phyloP scores from a whole-genome alignment of 495 filamentous ascomycete species.

The Penicillium goetzii region DNA sequence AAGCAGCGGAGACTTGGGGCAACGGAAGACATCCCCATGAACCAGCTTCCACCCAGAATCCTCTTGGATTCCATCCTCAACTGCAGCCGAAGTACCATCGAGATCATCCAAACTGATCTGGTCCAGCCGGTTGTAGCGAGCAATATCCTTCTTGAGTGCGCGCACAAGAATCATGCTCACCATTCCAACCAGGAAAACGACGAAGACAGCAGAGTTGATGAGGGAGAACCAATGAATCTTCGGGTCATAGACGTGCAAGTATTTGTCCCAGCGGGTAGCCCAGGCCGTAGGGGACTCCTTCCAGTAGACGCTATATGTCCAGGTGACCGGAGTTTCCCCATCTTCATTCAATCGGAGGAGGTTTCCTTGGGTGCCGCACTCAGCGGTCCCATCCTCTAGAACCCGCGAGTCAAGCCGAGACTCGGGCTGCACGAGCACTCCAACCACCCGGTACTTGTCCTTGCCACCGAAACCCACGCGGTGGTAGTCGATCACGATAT shows the following conservation, averaged over 20 bases:
- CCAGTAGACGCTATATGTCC: slow-evolving; percentile 93
- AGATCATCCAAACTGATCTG: slow-evolving; percentile 84
- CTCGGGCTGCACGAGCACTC: slow-evolving; percentile 80
- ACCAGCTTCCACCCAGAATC: slow-evolving; percentile 99
- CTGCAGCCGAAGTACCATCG: slow-evolving; percentile 65
- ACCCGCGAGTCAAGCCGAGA: slow-evolving; percentile 66
- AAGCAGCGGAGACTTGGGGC: slow-evolving; percentile 78
- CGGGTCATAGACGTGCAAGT: slow-evolving; percentile 91
- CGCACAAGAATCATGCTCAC: slow-evolving; percentile 86
- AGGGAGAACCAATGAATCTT: slow-evolving; percentile 99
- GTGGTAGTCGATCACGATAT: slow-evolving; percentile 94
- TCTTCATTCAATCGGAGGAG: slow-evolving; percentile 67
- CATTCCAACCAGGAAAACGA: slow-evolving; percentile 86
- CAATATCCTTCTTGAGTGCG: slow-evolving; percentile 90
- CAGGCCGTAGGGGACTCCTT: slow-evolving; percentile 75
- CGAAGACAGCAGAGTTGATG: slow-evolving; percentile 91
- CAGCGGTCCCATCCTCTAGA: slow-evolving; percentile 57
- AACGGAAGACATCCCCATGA: slow-evolving; percentile 95
- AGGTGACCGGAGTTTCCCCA: slow-evolving; percentile 70
- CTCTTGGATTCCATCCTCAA: slow-evolving; percentile 94
- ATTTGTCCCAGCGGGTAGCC: slow-evolving; percentile 98
- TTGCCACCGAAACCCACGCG: slow-evolving; percentile 58
- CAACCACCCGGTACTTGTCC: slow-evolving; percentile 82
- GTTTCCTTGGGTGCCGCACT: slow-evolving; percentile 58
- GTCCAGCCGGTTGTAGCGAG: slow-evolving; percentile 91